Evolutionary conservation across 2,329 filamentous ascomycete genomes (phyloP), one percentile per base, ranked within the genome.

Genomic region (Aspergillus tanneri): DNA sequence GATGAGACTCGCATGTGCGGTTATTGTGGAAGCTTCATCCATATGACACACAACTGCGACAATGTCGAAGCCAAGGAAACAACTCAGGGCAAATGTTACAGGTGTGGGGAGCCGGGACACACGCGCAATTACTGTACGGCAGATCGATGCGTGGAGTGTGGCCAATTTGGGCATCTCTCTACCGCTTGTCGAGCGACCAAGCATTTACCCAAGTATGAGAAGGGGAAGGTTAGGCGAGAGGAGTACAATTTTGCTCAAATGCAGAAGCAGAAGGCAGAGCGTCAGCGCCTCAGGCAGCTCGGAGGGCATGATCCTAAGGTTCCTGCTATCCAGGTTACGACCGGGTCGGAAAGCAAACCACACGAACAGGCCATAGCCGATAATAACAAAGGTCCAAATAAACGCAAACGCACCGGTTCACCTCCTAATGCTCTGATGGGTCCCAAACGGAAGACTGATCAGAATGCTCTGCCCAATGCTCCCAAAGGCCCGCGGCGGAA

Each of bases 261-360:
- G 11, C 62, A 69, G 40, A 69, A 70, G 37, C 61, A 62, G 23
- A 66, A 61, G 32, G 46, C 62, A 1, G 70, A 75, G 43, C 65
- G 64, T 32, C 70, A 70, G 47, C 69, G 68, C 16, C 60, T 68
- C 37, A 69, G 61, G 39, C 72, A 77, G 41, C 61, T 74, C 35
- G 72, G 70, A 27, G 69, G 67, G 5, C 73, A 77, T 56, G 70
- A 72, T 52, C 72, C 68, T 5, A 71, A 71, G 44, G 68, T 77
- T 11, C 75, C 75, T 4, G 47, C 59, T 12, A 62, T 73, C 41
- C 65, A 68, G 40, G 61, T 66, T 5, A 58, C 65, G 5, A 58
- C 51, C 14, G 58, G 53, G 27, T 45, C 52, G 4, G 40, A 55
- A 4, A 34, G 19, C 18, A 49, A 52, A 24, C n/a, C 46, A 11